A percentile compares a stretch with the other conserved stretches of the same genome.
Conservation (phyloP, 169 alveolate species). For the Cryptosporidium andersoni region DNA sequence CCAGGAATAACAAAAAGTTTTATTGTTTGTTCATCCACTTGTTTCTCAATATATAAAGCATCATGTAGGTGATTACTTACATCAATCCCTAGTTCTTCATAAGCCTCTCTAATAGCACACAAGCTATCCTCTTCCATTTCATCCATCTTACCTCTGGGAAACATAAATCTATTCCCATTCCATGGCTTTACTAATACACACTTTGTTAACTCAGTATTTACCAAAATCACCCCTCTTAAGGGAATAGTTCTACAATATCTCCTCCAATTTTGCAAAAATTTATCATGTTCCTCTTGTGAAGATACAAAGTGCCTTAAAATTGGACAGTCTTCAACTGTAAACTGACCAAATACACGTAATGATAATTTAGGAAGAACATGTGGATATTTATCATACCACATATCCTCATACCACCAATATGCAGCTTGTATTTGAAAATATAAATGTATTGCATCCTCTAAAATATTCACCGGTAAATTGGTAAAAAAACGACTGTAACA, state of each 20-base stretch:
- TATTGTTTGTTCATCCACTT: conserved; percentile 80
- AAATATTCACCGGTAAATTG: conserved; percentile 85
- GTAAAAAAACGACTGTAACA: conserved; percentile 89
- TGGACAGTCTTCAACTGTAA: conserved; percentile 86
- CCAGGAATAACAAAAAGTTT: conserved; percentile 88
- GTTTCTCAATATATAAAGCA: conserved; percentile 79
- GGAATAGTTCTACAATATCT: conserved; percentile 84
- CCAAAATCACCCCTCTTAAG: conserved; percentile 87
- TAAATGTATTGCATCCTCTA: conserved; percentile 85
- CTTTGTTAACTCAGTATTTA: conserved; percentile 82
- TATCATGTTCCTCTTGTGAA: conserved; percentile 79
- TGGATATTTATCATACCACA: conserved; percentile 86
- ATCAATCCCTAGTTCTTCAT: conserved; percentile 92
- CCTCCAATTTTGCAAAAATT: conserved; percentile 79
- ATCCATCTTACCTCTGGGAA: conserved; percentile 94
- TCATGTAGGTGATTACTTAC: conserved; percentile 80
- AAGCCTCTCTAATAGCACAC: conserved; percentile 93
- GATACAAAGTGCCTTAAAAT: conserved; percentile 72
- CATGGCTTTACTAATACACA: conserved; percentile 85
- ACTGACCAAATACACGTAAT: conserved; percentile 81
- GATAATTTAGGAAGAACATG: conserved; percentile 79
- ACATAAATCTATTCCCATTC: conserved; percentile 87
- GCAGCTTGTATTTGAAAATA: conserved; percentile 90
- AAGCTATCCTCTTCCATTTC: conserved; percentile 89
- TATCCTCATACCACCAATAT: conserved; percentile 91